phyloP scores from a whole-genome alignment of 2,329 filamentous ascomycete genomes.

The Fusarium foetens region DNA sequence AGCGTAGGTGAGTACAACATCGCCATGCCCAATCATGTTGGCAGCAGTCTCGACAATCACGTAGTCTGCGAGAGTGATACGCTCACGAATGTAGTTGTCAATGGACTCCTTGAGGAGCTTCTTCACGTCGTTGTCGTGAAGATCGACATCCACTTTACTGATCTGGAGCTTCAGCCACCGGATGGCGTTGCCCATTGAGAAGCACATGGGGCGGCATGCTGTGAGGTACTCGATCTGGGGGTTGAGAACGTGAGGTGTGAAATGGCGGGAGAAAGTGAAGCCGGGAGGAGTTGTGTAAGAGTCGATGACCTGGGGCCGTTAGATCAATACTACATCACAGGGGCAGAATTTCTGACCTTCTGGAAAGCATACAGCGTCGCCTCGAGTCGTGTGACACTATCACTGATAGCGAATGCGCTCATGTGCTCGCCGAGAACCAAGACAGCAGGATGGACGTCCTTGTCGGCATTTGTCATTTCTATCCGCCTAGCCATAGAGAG shows the following conservation, averaged over 20 bases:
- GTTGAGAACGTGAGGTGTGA: constrained; percentile 89
- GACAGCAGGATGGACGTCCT: constrained; percentile 87
- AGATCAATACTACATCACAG: constrained; percentile 11
- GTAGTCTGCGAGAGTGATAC: constrained; percentile 85
- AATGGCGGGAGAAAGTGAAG: constrained; percentile 87
- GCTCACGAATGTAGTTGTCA: constrained; percentile 89
- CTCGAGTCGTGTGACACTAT: constrained; percentile 88
- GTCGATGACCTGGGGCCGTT: constrained; percentile 75
- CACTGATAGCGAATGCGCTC: constrained; percentile 86
- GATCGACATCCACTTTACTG: constrained; percentile 87
- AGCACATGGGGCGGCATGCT: constrained; percentile 93
- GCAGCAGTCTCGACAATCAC: constrained; percentile 83
- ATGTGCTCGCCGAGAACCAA: constrained; percentile 90
- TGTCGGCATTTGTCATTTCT: constrained; percentile 67
- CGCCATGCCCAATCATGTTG: constrained; percentile 79
- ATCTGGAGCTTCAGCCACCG: constrained; percentile 94
- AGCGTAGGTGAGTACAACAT: constrained; percentile 87
- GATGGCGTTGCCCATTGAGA: constrained; percentile 97
- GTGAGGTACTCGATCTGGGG: constrained; percentile 96
- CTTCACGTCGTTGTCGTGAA: constrained; percentile 85
- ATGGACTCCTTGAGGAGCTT: constrained; percentile 80
- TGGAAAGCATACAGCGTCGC: constrained; percentile 91
- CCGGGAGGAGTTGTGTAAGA: constrained; percentile 90
- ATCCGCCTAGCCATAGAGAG: constrained; percentile 74
- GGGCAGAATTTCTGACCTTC: constrained; percentile 62